Evolutionary conservation across 2,329 filamentous ascomycete species (phyloP).

Genomic region (Triangularia setosa): DNA sequence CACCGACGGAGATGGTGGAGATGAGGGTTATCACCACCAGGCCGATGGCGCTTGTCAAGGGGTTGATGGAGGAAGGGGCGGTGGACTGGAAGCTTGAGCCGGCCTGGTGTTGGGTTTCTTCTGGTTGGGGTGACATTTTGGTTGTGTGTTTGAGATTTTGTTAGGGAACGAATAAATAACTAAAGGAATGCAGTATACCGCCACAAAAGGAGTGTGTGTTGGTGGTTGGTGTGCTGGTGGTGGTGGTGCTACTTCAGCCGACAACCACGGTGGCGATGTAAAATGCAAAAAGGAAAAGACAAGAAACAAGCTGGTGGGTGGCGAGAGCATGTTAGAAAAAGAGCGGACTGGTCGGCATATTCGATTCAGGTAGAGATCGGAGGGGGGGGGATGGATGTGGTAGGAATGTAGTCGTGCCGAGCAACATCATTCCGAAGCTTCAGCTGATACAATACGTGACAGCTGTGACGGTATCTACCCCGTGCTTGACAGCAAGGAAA

Average conservation of each 20-base stretch:
- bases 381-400: too few species aligned
- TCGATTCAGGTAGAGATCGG: neutral
- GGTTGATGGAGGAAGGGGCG: neutral
- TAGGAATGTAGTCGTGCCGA: slow-evolving; percentile 29
- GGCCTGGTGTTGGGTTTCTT: neutral
- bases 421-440: slow-evolving; percentile 22
- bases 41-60: neutral
- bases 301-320: neutral
- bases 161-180: too few species aligned
- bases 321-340: neutral
- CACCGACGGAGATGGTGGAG: neutral
- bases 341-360: neutral
- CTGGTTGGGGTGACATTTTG: neutral
- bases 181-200: too few species aligned
- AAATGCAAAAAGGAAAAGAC: neutral
- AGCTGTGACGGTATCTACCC: neutral
- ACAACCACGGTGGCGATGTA: neutral
- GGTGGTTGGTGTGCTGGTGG: neutral
- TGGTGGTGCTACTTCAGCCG: neutral
- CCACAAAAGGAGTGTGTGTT: neutral
- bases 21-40: neutral
- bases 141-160: neutral
- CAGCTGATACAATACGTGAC: neutral
- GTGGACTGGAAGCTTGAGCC: neutral
- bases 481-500: neutral